Evolutionary conservation across 805 yeast species (phyloP).

Genomic region (Ogataea allantospora): DNA sequence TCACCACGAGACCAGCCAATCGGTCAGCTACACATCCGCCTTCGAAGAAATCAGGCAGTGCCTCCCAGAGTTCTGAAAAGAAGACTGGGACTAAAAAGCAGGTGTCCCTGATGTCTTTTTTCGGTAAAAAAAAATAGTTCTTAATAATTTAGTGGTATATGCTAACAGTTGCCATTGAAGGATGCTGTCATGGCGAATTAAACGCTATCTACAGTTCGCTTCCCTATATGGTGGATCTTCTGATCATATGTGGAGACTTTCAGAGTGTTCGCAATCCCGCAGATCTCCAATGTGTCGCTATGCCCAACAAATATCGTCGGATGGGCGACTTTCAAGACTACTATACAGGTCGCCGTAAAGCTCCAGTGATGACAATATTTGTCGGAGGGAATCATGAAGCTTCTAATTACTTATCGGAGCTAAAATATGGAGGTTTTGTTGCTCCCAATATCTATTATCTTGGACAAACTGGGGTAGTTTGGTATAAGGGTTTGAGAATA

Average conservation of each 20-base stretch:
- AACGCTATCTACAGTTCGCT: slow-evolving; percentile 48
- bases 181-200: slow-evolving; percentile 87
- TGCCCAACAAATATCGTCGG: slow-evolving; percentile 71
- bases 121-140: slow-evolving; percentile 27
- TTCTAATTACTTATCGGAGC: slow-evolving; percentile 68
- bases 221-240: slow-evolving; percentile 45
- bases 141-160: slow-evolving; percentile 2
- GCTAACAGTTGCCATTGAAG: slow-evolving; percentile 66
- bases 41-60: slow-evolving; percentile 13
- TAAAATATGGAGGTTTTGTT: slow-evolving; percentile 89
- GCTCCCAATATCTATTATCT: slow-evolving; percentile 83
- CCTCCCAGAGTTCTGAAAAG: slow-evolving; percentile 10
- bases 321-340: slow-evolving; percentile 82
- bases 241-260: slow-evolving; percentile 89
- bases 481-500: slow-evolving; percentile 73
- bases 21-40: slow-evolving; percentile 16
- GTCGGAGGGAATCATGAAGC: slow-evolving; percentile 97
- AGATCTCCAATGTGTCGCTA: slow-evolving; percentile 70
- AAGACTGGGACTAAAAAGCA: slow-evolving; percentile 21
- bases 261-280: slow-evolving; percentile 67
- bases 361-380: slow-evolving; percentile 77
- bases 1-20: slow-evolving; percentile 16
- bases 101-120: slow-evolving; percentile 33
- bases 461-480: slow-evolving; percentile 73
- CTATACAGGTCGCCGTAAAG: slow-evolving; percentile 54